Conservation (phyloP, 2,329 filamentous ascomycete genomes). For the Sporothrix schenckii region DNA sequence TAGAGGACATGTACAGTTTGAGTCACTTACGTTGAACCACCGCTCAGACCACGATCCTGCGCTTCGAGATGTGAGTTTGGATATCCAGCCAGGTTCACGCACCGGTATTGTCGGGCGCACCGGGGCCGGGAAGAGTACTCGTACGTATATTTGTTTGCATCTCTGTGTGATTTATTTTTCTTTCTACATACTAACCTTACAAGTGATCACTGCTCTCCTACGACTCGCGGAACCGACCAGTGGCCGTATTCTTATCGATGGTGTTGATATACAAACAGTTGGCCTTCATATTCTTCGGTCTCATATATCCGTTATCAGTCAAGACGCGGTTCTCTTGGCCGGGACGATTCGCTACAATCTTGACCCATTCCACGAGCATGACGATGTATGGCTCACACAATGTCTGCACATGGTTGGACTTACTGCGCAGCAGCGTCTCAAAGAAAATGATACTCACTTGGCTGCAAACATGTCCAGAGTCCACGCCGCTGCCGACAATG, state of each 20-base stretch:
- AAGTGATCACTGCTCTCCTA: constrained; percentile 87
- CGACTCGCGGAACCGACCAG: constrained; percentile 85
- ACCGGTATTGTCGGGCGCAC: constrained; percentile 94
- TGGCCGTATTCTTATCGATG: constrained; percentile 87
- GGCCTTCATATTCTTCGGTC: constrained; percentile 88
- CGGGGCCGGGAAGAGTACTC: constrained; percentile 82
- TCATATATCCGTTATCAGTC: constrained; percentile 94
- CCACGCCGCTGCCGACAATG: neutral
- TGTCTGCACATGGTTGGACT: constrained; percentile 68
- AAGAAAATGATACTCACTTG: neutral
- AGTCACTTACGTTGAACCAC: constrained; percentile 85
- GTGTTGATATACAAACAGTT: constrained; percentile 81
- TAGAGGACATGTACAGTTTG: constrained; percentile 77
- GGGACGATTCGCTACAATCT: constrained; percentile 90
- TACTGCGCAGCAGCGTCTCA: neutral
- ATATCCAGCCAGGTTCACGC: constrained; percentile 82
- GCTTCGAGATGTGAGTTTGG: constrained; percentile 69
- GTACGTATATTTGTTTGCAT: constrained; percentile 8
- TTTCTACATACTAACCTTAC: constrained; percentile 44
- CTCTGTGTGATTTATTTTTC: neutral
- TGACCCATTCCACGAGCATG: constrained; percentile 89
- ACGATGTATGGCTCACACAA: constrained; percentile 84
- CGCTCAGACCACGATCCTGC: constrained; percentile 86
- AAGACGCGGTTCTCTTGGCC: constrained; percentile 90
- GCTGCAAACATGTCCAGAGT: neutral